Conservation (phyloP, 257 asterid genomes). For the Fraxinus anomala region DNA sequence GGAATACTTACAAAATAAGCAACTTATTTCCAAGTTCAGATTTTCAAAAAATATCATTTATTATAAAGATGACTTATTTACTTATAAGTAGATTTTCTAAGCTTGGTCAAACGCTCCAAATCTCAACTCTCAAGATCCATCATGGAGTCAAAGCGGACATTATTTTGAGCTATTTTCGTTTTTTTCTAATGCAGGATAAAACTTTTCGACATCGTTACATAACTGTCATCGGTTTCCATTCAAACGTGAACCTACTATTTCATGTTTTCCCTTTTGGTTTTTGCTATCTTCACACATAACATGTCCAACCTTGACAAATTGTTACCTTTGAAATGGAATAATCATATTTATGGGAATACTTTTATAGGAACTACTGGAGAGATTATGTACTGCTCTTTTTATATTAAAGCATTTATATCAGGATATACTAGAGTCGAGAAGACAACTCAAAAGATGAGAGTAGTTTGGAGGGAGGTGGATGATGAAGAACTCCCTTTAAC, state of each 20-base stretch:
- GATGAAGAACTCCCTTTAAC: constrained; percentile 87
- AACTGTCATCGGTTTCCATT: constrained; percentile 78
- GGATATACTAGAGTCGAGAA: constrained; percentile 59
- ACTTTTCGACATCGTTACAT: constrained; percentile 90
- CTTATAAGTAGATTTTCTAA: too few species aligned
- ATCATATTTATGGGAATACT: not conserved
- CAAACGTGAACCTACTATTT: not conserved
- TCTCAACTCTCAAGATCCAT: not conserved
- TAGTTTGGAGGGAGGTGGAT: constrained; percentile 36
- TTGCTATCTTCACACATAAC: not conserved
- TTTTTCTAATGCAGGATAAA: constrained; percentile 67
- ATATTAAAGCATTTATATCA: constrained; percentile 82
- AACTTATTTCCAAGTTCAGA: not conserved
- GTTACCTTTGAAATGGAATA: not conserved
- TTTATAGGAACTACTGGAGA: constrained; percentile 88
- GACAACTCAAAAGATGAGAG: constrained; percentile 40
- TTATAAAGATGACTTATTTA: not conserved
- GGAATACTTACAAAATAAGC: not conserved
- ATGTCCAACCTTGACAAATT: not conserved
- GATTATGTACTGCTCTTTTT: constrained; percentile 89
- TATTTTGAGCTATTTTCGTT: constrained; percentile 3
- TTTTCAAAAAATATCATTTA: not conserved
- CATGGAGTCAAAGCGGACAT: not conserved
- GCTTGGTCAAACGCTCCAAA: too few species aligned
- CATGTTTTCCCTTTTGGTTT: not conserved